phyloP scores from a whole-genome alignment of 1,284 basidiomycete genomes.

The Microbotryomycetes sp. region DNA sequence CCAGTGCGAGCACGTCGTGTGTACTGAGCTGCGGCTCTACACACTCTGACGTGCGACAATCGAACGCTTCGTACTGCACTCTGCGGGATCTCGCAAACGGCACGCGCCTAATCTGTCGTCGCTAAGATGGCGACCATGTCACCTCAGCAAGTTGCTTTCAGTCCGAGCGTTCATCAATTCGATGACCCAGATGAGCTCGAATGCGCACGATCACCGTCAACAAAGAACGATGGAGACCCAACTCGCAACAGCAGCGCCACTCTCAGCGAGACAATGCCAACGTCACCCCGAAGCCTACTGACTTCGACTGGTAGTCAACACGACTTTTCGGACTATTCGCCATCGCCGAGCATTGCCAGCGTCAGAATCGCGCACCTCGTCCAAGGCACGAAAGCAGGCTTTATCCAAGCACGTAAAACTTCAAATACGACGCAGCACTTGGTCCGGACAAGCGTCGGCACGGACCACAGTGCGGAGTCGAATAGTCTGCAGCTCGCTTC shows the following conservation, averaged over 20 bases:
- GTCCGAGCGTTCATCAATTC: background rate
- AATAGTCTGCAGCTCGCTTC: background rate
- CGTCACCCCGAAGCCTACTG: background rate
- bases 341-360: conserved; percentile 16
- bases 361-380: conserved; percentile 15
- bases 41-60: no score
- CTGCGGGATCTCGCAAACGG: no score
- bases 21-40: no score
- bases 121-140: background rate
- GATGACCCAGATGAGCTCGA: background rate
- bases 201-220: no score
- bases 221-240: no score
- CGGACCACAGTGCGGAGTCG: background rate
- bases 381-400: background rate
- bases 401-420: background rate
- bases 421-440: background rate
- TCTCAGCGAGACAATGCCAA: background rate
- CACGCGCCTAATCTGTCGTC: no score
- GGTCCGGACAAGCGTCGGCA: background rate
- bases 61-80: no score
- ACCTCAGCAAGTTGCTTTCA: background rate
- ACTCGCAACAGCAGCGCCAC: background rate
- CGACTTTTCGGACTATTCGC: conserved; percentile 15
- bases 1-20: no score
- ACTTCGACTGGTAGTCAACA: conserved; percentile 12